Evolutionary conservation across 139 green algal species (phyloP).

Genomic region (Pleodorina starrii): DNA sequence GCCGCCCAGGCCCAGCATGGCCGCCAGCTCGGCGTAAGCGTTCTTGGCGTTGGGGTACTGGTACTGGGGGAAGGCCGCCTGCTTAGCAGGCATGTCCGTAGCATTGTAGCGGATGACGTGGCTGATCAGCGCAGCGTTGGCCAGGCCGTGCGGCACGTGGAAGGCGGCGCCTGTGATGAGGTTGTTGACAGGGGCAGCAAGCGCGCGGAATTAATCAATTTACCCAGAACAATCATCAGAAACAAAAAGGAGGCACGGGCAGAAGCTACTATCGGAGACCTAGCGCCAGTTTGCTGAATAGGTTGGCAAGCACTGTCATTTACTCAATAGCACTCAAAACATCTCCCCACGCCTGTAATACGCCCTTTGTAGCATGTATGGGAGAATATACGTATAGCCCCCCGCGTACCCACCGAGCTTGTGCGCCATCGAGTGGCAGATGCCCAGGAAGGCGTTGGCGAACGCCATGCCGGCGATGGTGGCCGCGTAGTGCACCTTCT

Average conservation of each 20-base stretch:
- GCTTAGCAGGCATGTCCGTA: conserved; percentile 76
- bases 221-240: neutral
- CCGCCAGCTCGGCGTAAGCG: conserved; percentile 73
- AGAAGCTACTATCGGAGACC: too few relatives aligned
- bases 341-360: too few relatives aligned
- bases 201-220: neutral
- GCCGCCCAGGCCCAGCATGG: conserved; percentile 71
- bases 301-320: too few relatives aligned
- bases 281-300: too few relatives aligned
- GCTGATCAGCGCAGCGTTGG: conserved; percentile 78
- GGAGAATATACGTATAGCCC: too few relatives aligned
- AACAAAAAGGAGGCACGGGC: neutral
- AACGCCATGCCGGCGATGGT: conserved; percentile 87
- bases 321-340: neutral
- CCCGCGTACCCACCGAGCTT: conserved; percentile 67
- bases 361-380: too few relatives aligned
- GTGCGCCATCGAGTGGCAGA: conserved; percentile 83
- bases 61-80: conserved; percentile 84
- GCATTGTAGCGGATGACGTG: conserved; percentile 84
- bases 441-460: conserved; percentile 83
- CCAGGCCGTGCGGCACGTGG: conserved; percentile 79
- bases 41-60: conserved; percentile 68
- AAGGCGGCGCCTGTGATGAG: conserved; percentile 62
- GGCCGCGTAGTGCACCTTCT: conserved; percentile 81
- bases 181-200: neutral